phyloP scores from a whole-genome alignment of 345 rosid genomes.

The Gynandropsis gynandra region DNA sequence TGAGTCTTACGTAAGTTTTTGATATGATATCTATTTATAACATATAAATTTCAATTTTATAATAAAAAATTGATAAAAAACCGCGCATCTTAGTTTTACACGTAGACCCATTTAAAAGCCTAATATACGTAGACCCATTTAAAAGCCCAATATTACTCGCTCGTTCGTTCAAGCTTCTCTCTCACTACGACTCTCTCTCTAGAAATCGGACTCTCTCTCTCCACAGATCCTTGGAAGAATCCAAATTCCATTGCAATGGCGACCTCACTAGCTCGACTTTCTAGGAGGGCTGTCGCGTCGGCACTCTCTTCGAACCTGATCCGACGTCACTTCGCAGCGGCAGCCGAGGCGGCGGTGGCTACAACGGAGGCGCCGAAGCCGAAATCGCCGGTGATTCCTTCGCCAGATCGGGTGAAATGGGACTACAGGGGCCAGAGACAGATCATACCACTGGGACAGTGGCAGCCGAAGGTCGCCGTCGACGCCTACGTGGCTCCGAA shows the following conservation, averaged over 20 bases:
- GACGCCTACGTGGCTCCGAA: conserved; percentile 94
- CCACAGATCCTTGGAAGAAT: conserved; percentile 9
- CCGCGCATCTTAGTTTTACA: no score
- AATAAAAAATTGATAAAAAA: no score
- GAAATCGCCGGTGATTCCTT: conserved; percentile 40
- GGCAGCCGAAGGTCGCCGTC: conserved; percentile 93
- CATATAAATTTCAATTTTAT: no score
- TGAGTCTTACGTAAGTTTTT: no score
- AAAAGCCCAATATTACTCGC: no score
- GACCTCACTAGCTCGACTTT: conserved; percentile 44
- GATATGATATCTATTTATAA: no score
- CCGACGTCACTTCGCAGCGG: conserved; percentile 31
- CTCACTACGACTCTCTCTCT: no score
- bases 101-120: conserved; percentile 3
- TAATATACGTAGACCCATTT: no score
- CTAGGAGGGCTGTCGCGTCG: conserved; percentile 33
- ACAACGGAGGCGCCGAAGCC: conserved; percentile 39
- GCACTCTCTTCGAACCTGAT: conserved; percentile 8
- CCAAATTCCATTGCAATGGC: conserved; percentile 39
- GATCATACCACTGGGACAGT: conserved; percentile 88
- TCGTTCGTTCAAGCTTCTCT: no score
- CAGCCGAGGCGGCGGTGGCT: conserved; percentile 37
- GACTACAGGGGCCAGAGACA: conserved; percentile 93
- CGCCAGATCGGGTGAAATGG: conserved; percentile 85
- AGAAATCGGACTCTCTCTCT: neutral